These are phyloP conservation scores for Boletus fagicola DNA, from an alignment of 768 basidiomycete genomes.

Conservation along the genomic window DNA sequence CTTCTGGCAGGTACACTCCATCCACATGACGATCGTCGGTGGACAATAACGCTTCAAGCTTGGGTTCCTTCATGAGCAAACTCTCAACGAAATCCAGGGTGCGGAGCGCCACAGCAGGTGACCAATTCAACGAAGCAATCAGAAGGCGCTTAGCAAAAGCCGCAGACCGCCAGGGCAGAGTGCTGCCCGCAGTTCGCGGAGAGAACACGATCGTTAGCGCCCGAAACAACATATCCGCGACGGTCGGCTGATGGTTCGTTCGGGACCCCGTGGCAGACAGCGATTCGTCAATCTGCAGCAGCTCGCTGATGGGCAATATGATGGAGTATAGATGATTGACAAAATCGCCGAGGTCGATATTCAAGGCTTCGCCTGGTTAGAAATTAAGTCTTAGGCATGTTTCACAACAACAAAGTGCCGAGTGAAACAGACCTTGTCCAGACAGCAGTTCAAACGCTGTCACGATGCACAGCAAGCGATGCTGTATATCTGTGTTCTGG, in stretches of 20 bases:
- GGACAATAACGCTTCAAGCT: constrained; percentile 78
- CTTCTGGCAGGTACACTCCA: constrained; percentile 80
- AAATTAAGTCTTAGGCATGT: neutral
- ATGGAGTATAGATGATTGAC: constrained; percentile 79
- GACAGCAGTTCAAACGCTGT: constrained; percentile 97
- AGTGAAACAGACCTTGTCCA: constrained; percentile 71
- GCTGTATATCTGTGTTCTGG: constrained; percentile 46
- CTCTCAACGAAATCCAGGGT: constrained; percentile 70
- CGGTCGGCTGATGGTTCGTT: constrained; percentile 33
- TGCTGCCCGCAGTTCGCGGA: constrained; percentile 55
- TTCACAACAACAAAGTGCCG: constrained; percentile 10
- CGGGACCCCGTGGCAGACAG: constrained; percentile 32
- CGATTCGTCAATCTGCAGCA: constrained; percentile 59
- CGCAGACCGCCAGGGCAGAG: constrained; percentile 74
- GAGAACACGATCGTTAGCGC: constrained; percentile 82
- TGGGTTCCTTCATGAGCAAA: constrained; percentile 73
- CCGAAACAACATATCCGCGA: constrained; percentile 79
- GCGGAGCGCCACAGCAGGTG: constrained; percentile 60
- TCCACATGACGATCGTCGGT: constrained; percentile 84
- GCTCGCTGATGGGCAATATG: constrained; percentile 70
- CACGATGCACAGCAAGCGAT: constrained; percentile 79
- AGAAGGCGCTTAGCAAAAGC: constrained; percentile 95
- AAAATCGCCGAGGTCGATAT: constrained; percentile 92
- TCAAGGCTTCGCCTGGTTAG: constrained; percentile 85
- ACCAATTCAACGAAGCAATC: constrained; percentile 77